A percentile compares a stretch with the other conserved stretches of the same genome.
Conservation (phyloP, 352 stramenopile species). For the Elongisporangium undulatum region DNA sequence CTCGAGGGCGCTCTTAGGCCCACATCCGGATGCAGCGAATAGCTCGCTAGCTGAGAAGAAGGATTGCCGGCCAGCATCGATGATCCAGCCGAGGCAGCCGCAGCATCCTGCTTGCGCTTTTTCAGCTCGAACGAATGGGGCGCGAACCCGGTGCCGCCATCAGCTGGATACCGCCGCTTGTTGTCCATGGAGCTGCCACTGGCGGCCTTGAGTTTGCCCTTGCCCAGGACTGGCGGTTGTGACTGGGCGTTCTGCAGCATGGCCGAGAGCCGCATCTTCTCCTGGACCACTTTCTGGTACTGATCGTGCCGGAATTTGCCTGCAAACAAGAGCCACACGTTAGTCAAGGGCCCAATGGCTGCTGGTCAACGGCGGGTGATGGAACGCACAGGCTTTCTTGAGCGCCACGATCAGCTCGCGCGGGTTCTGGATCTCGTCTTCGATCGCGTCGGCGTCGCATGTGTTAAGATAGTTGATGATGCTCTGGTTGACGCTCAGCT, state of each 20-base stretch:
- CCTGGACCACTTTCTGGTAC: constrained; percentile 79
- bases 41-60: constrained; percentile 29
- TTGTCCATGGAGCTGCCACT: constrained; percentile 19
- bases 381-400: constrained; percentile 68
- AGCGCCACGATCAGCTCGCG: constrained; percentile 68
- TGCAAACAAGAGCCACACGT: background rate
- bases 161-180: constrained; percentile 20
- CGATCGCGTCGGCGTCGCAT: constrained; percentile 56
- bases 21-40: constrained; percentile 9
- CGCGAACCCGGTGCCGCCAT: constrained; percentile 11
- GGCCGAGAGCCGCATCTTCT: constrained; percentile 67
- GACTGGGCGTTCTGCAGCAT: constrained; percentile 46
- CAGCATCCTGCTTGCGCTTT: constrained; percentile 46
- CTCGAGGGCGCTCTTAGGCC: constrained; percentile 12
- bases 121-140: constrained; percentile 38
- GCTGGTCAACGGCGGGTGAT: background rate
- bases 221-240: constrained; percentile 12
- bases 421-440: constrained; percentile 77
- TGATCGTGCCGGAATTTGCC: constrained; percentile 73
- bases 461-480: constrained; percentile 71
- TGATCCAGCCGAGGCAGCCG: constrained; percentile 3
- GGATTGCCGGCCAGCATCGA: constrained; percentile 18
- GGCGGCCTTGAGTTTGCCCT: constrained; percentile 20
- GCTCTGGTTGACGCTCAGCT: constrained; percentile 61
- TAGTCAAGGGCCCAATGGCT: background rate